phyloP scores from a whole-genome alignment of 176 grass and related monocot genomes.

The Carex myosuroides region DNA sequence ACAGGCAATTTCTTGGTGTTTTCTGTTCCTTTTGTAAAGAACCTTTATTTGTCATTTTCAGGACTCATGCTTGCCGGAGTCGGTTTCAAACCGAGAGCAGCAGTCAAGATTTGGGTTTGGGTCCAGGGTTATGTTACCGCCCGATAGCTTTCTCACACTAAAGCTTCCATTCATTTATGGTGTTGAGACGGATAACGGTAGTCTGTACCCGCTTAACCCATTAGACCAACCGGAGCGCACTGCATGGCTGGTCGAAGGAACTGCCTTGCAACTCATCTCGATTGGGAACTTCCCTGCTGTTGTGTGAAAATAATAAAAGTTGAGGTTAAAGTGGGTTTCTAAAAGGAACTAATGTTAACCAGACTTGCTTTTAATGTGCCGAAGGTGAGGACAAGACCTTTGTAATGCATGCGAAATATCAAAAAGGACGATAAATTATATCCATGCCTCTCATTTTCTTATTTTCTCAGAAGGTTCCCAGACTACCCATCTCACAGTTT shows the following conservation, averaged over 20 bases:
- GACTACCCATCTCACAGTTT: background rate
- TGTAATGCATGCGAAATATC: background rate
- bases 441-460: background rate
- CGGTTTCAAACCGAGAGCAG: conserved; percentile 46
- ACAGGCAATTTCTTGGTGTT: background rate
- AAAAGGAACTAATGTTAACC: background rate
- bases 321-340: background rate
- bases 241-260: conserved; percentile 88
- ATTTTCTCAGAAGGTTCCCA: background rate
- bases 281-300: conserved; percentile 26
- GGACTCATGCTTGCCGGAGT: conserved; percentile 65
- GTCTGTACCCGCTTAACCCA: conserved; percentile 43
- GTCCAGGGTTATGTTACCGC: conserved; percentile 69
- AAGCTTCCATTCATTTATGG: conserved; percentile 90
- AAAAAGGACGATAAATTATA: background rate
- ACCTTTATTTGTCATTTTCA: conserved; percentile 21
- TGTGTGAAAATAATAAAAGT: conserved; percentile 3
- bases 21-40: conserved; percentile 12
- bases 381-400: background rate
- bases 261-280: conserved; percentile 70
- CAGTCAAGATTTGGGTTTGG: conserved; percentile 64
- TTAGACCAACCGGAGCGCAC: conserved; percentile 63
- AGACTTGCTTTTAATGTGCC: background rate
- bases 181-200: conserved; percentile 52
- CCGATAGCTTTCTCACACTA: conserved; percentile 86